Percentiles rank a stretch among this genome's conserved stretches.
Conservation (phyloP, 2,329 filamentous ascomycete species). For the Aspergillus ibericus region DNA sequence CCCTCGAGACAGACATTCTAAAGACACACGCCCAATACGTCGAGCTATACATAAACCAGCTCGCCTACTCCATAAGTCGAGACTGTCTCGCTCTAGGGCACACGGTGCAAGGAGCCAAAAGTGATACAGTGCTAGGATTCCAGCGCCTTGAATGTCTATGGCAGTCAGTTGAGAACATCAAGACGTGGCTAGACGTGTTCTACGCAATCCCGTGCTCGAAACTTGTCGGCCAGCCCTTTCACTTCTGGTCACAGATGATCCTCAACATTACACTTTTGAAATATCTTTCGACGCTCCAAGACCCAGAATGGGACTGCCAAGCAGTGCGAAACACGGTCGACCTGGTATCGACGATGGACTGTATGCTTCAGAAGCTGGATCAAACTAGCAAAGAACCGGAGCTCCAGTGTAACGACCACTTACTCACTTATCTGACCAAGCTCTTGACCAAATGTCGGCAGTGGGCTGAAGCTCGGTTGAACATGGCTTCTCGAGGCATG, state of each 20-base stretch:
- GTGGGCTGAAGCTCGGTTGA: constrained; percentile 23
- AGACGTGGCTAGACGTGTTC: constrained; percentile 36
- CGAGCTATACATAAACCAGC: constrained; percentile 29
- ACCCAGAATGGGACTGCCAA: constrained; percentile 42
- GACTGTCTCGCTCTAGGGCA: constrained; percentile 13
- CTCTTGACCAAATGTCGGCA: constrained; percentile 24
- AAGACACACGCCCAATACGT: constrained; percentile 30
- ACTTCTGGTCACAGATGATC: constrained; percentile 42
- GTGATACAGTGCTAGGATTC: constrained; percentile 22
- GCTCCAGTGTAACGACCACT: constrained; percentile 31
- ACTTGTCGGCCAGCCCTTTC: constrained; percentile 35
- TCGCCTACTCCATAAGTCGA: constrained; percentile 26
- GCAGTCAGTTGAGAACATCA: constrained; percentile 36
- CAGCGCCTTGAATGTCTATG: constrained; percentile 37
- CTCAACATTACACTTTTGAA: constrained; percentile 38
- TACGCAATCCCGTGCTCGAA: constrained; percentile 25
- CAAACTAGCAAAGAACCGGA: constrained; percentile 27
- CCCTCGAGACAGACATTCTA: constrained; percentile 25
- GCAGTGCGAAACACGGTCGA: constrained; percentile 35
- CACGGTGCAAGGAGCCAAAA: constrained; percentile 10
- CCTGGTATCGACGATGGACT: constrained; percentile 32
- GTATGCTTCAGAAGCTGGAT: constrained; percentile 31
- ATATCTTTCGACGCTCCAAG: constrained; percentile 37
- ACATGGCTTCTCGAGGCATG: constrained; percentile 12
- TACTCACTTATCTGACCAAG: constrained; percentile 26